phyloP scores from a whole-genome alignment of 192 early-diverging fungal species.

The Entomortierella beljakovae region DNA sequence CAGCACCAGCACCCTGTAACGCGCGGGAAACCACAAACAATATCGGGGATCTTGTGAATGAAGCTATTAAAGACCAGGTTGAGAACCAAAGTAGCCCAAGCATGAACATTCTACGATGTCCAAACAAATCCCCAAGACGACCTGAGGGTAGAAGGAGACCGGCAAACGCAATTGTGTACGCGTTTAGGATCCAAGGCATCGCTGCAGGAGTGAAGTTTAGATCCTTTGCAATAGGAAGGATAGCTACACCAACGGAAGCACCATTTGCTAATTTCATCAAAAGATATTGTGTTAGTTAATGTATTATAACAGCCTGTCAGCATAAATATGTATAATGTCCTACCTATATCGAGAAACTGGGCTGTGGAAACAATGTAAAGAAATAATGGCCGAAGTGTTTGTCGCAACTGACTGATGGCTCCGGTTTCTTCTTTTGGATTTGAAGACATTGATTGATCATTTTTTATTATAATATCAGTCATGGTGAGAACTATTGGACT shows the following conservation, averaged over 20 bases:
- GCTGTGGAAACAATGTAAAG: slow-evolving; percentile 47
- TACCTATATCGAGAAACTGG: slow-evolving; percentile 39
- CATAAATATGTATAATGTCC: not conserved
- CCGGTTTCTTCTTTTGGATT: not conserved
- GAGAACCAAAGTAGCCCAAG: slow-evolving; percentile 48
- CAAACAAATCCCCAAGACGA: slow-evolving; percentile 54
- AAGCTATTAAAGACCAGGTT: slow-evolving; percentile 35
- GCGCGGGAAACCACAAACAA: slow-evolving; percentile 50
- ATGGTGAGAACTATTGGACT: too few species aligned
- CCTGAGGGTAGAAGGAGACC: slow-evolving; percentile 47
- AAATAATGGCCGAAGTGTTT: slow-evolving; percentile 4
- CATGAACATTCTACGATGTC: slow-evolving; percentile 48
- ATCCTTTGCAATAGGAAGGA: slow-evolving; percentile 40
- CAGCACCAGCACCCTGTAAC: slow-evolving; percentile 47
- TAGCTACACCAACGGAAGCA: slow-evolving; percentile 35
- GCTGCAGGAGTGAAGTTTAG: slow-evolving; percentile 27
- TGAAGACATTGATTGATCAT: too few species aligned
- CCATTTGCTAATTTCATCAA: slow-evolving; percentile 21
- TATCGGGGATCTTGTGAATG: slow-evolving; percentile 36
- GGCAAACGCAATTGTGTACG: slow-evolving; percentile 49
- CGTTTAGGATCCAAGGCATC: slow-evolving; percentile 41
- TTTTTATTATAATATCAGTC: too few species aligned
- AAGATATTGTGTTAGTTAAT: slow-evolving; percentile 2
- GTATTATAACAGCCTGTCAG: too few species aligned
- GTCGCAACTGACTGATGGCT: not conserved